These are phyloP conservation scores for Aspergillus viridinutans DNA, from an alignment of 2,329 filamentous ascomycete genomes.

Conservation along the genomic window DNA sequence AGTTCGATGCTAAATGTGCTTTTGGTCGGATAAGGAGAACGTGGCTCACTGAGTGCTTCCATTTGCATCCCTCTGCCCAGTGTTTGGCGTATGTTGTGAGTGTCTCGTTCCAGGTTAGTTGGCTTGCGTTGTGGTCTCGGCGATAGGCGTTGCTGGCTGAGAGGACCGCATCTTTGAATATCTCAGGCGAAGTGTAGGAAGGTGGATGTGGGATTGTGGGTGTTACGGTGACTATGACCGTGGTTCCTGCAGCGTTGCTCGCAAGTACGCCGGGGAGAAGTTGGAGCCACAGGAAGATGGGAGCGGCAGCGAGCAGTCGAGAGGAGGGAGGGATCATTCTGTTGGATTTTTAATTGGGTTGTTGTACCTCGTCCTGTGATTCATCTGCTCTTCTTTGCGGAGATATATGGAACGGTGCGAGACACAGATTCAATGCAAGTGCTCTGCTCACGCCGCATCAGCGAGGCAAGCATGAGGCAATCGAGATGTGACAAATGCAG, in stretches of 20 bases:
- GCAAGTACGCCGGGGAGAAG: not conserved
- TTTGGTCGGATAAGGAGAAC: not conserved
- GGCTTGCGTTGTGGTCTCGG: conserved; percentile 55
- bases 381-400: not conserved
- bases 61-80: conserved; percentile 47
- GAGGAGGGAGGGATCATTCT: not conserved
- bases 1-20: not conserved
- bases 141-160: conserved; percentile 66
- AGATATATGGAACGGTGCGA: not conserved
- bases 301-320: not conserved
- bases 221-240: conserved; percentile 21
- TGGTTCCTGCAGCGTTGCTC: conserved; percentile 15
- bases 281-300: not conserved
- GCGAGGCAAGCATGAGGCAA: not conserved
- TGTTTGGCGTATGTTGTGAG: conserved; percentile 52
- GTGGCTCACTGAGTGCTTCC: conserved; percentile 36
- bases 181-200: conserved; percentile 40
- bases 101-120: conserved; percentile 62
- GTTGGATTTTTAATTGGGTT: not conserved
- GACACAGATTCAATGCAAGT: not conserved
- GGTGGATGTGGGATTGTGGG: conserved; percentile 25
- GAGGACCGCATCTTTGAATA: conserved; percentile 54
- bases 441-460: not conserved
- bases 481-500: not conserved
- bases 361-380: not conserved